These are phyloP conservation scores for Rhodomyrtus psidioides DNA, from an alignment of 441 rosid species.

Conservation along the genomic window DNA sequence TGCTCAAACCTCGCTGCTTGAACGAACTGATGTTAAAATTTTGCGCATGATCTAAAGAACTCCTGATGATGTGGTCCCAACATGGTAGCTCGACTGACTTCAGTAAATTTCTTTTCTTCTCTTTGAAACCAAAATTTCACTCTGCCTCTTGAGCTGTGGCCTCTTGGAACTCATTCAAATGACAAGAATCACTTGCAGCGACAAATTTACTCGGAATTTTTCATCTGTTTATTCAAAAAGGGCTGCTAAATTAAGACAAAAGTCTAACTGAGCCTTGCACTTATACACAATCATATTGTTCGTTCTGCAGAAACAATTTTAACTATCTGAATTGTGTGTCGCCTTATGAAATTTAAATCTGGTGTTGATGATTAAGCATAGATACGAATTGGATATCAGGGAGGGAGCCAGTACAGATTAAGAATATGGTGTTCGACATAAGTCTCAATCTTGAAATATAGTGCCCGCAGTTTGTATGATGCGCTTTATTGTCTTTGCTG, in stretches of 20 bases:
- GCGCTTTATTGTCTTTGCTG: constrained; percentile 7
- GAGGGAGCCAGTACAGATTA: background rate
- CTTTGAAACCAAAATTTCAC: background rate
- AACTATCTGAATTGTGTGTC: background rate
- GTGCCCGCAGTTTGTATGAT: background rate
- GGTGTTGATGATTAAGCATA: background rate
- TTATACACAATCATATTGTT: background rate
- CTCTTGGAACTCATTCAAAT: background rate
- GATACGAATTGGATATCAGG: background rate
- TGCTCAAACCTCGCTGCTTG: background rate
- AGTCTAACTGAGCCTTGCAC: background rate
- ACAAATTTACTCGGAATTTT: background rate
- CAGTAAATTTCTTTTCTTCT: background rate
- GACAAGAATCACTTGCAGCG: background rate
- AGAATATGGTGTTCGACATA: background rate
- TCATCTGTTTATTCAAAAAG: background rate
- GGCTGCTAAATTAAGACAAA: background rate
- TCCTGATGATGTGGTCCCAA: background rate
- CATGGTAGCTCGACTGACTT: background rate
- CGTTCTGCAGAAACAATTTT: background rate
- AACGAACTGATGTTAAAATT: background rate
- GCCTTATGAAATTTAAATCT: background rate
- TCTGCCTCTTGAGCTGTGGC: background rate
- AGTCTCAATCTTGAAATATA: background rate
- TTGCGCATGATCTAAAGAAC: background rate